Base-by-base conservation (phyloP, 495 filamentous ascomycete genomes). In the Aspergillus leporis region DNA sequence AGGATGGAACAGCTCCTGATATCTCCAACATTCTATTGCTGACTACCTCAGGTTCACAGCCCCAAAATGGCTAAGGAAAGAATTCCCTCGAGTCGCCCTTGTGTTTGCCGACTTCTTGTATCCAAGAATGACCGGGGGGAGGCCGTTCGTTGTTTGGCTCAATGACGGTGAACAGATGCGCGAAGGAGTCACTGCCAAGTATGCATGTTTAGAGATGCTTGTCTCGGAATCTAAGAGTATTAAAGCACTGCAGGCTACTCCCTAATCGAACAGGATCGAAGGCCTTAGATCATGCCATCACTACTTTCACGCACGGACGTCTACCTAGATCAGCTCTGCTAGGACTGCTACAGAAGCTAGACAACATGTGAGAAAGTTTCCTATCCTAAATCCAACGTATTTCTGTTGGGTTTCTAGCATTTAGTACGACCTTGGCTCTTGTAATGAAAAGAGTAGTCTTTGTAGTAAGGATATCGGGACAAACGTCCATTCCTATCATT, bases 51-150 rank as follows among this genome's bases (percentile, higher is more conserved):
- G 70, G 31, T 65, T 51, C 43, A 77, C 75, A 73, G 72, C 74
- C 0, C 72, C 73, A 14, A 69, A 64, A 1, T 66, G 61, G 8
- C 68, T 71, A 0, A 63, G 38, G 23, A 51, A 56, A n/a, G 71
- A 66, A 0, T 23, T 73, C 22, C 68, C 68, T 3, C 40, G 51
- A 2, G 57, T 77, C 32, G 71, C 60, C 1, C 61, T 74, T 22
- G 68, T 77, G 1, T 66, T 75, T 50, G 74, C 74, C 64, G 70
- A 34, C 63, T 77, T 22, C 32, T 74, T 4, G 66, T 70, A 5
- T 50, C 62, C 1, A 63, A 59, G 0, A 63, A 67, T n/a, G 64
- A 72, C 41, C 53, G 66, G 8, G 73, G 74, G 74, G 8, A 65
- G 70, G 8, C 59, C 73, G 0, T 75, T 77, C 50, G 21, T 77